phyloP scores from a whole-genome alignment of 2,329 filamentous ascomycete genomes.

The Talaromyces sp. region DNA sequence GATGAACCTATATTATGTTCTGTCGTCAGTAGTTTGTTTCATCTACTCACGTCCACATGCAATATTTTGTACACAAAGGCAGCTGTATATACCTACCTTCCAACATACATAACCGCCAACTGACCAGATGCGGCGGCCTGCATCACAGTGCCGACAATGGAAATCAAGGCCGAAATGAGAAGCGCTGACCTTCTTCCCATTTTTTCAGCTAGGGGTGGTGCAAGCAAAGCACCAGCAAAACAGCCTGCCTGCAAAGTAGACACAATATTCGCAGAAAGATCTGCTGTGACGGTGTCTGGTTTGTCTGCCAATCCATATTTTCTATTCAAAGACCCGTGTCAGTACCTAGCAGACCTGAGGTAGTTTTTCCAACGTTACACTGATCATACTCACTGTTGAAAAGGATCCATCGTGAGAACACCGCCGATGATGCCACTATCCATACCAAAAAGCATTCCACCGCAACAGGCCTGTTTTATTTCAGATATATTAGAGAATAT shows the following conservation, averaged over 20 bases:
- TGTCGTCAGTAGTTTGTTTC: neutral
- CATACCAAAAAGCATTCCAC: constrained; percentile 63
- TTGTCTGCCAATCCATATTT: constrained; percentile 46
- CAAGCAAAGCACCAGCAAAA: constrained; percentile 35
- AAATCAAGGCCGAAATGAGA: constrained; percentile 52
- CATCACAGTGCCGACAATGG: constrained; percentile 58
- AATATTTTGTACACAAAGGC: neutral
- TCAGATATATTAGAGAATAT: neutral
- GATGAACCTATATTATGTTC: constrained; percentile 35
- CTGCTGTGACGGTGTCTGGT: neutral
- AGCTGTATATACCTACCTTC: constrained; percentile 41
- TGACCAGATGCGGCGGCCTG: constrained; percentile 56
- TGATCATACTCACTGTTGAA: constrained; percentile 44
- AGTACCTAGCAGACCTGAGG: too few relatives aligned
- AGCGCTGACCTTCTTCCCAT: constrained; percentile 54
- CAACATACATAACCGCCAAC: constrained; percentile 60
- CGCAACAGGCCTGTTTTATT: constrained; percentile 53
- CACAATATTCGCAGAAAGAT: constrained; percentile 43
- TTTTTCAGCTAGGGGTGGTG: constrained; percentile 40
- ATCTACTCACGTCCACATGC: neutral
- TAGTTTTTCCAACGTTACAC: neutral
- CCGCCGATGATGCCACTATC: constrained; percentile 65
- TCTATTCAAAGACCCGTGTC: constrained; percentile 22
- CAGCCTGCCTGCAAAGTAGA: constrained; percentile 66
- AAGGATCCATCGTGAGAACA: constrained; percentile 56